These are phyloP conservation scores for Arthrobotrys sphaeroides DNA, from an alignment of 2,329 filamentous ascomycete species.

Conservation along the genomic window DNA sequence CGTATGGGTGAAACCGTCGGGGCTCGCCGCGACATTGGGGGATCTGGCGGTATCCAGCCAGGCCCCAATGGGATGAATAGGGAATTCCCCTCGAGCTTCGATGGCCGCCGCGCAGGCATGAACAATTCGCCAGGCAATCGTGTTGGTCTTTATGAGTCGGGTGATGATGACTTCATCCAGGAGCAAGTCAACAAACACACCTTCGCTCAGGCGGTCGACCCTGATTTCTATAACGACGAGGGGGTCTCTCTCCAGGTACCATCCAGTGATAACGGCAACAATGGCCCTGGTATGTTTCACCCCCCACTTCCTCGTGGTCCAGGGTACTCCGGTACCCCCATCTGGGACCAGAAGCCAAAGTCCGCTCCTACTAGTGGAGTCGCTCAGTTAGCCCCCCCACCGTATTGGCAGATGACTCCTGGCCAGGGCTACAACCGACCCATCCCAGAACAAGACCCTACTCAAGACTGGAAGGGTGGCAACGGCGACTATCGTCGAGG, in stretches of 20 bases:
- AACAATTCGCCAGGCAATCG: slow-evolving; percentile 22
- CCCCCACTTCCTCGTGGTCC: slow-evolving; percentile 2
- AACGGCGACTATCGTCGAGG: slow-evolving; percentile 30
- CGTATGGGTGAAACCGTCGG: neutral
- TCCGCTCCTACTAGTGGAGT: neutral
- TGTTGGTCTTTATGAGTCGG: slow-evolving; percentile 27
- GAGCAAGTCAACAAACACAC: slow-evolving; percentile 50
- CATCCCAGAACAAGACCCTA: slow-evolving; percentile 21
- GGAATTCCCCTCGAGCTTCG: slow-evolving; percentile 15
- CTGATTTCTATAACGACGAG: slow-evolving; percentile 44
- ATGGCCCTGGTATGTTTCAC: neutral
- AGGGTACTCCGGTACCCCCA: slow-evolving; percentile 9
- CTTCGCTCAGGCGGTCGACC: slow-evolving; percentile 40
- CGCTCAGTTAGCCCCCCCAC: neutral
- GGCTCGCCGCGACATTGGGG: slow-evolving; percentile 15
- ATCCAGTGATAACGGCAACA: slow-evolving; percentile 15
- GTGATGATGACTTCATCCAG: slow-evolving; percentile 49
- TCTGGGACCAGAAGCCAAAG: slow-evolving; percentile 35
- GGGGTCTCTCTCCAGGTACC: slow-evolving; percentile 16
- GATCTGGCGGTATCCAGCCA: neutral
- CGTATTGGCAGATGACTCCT: slow-evolving; percentile 34
- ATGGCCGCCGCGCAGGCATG: slow-evolving; percentile 7
- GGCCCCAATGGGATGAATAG: slow-evolving; percentile 14
- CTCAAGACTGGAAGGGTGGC: slow-evolving; percentile 32
- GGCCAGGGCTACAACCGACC: slow-evolving; percentile 18